Base-by-base conservation (phyloP, 805 yeast genomes). In the Tetrapisispora arboricola region DNA sequence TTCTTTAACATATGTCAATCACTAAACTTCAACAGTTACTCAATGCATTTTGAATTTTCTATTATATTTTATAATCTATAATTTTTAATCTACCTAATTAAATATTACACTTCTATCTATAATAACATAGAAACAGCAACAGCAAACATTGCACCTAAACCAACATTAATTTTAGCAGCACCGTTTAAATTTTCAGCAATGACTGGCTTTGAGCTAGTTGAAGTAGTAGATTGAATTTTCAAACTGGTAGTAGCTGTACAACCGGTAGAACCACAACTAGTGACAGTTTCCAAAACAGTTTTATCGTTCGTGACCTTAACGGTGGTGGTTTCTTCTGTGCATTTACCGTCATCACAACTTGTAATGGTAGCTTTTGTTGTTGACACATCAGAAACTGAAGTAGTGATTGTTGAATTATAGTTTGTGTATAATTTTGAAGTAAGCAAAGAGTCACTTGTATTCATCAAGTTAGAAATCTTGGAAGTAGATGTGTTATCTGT, bases 281-380 rank as follows among this genome's bases (percentile, higher is more conserved):
- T 35, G 8, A n/a, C 26, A 1, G 36, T 32, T 11, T 37, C 64
- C 49, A 63, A 69, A 25, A 63, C 50, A 46, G 65, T 68, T 36
- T 70, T 71, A 21, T 18, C n/a, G 43, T 68, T 24, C 3, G 33
- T 26, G 11, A 26, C 35, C 13, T 28, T 31, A 20, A 36, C 37
- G 13, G 28, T 19, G 8, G 41, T 29, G 21, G 26, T 18, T 16
- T 20, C 18, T 9, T 25, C n/a, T 6, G 31, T 18, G 16, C 38
- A 35, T 8, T 35, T 27, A 26, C 25, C 25, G 13, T 25, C 31
- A 13, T 26, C 18, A 35, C 38, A 35, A 13, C 20, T 17, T 15
- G 35, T 24, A 29, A 29, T 25, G 16, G 40, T 30, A 30, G 22
- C 22, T 5, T 59, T 15, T 9, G 59, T 40, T 17, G 65, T 41